Conservation (phyloP, 2,329 filamentous ascomycete genomes). For the Clarireedia monteithiana region DNA sequence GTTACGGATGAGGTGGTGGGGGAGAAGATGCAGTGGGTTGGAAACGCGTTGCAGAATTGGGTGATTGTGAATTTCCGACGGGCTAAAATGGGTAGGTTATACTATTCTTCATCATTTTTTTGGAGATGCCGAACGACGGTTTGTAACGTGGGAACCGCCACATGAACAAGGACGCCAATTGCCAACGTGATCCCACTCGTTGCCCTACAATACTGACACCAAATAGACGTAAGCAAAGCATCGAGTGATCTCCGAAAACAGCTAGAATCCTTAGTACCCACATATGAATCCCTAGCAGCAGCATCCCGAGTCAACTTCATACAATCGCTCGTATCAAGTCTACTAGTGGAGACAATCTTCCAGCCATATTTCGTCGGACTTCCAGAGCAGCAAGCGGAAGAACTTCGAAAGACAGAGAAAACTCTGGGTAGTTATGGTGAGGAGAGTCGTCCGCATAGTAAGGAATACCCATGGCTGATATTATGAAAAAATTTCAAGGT, state of each 20-base stretch:
- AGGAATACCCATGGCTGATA: background rate
- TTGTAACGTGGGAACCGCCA: background rate
- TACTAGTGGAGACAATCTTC: slow-evolving; percentile 56
- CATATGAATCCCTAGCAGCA: slow-evolving; percentile 46
- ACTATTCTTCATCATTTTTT: background rate
- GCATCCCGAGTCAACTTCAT: slow-evolving; percentile 53
- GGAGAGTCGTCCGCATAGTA: background rate
- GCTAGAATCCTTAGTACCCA: slow-evolving; percentile 44
- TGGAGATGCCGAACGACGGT: background rate
- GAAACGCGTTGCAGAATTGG: slow-evolving; percentile 68
- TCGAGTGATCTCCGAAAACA: slow-evolving; percentile 36
- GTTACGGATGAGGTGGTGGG: slow-evolving; percentile 59
- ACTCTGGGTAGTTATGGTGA: slow-evolving; percentile 21
- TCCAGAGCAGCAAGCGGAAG: slow-evolving; percentile 42
- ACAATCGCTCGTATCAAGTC: slow-evolving; percentile 52
- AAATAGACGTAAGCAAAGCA: slow-evolving; percentile 37
- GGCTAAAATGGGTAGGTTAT: slow-evolving; percentile 40
- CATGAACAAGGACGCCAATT: background rate
- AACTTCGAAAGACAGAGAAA: slow-evolving; percentile 34
- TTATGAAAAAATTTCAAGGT: slow-evolving; percentile 25
- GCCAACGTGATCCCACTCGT: no score
- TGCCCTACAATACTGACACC: background rate
- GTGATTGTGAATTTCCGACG: slow-evolving; percentile 61
- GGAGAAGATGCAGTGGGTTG: slow-evolving; percentile 52
- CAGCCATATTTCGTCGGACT: slow-evolving; percentile 56